phyloP scores from a whole-genome alignment of 345 rosid species.

The Pistacia integerrima region DNA sequence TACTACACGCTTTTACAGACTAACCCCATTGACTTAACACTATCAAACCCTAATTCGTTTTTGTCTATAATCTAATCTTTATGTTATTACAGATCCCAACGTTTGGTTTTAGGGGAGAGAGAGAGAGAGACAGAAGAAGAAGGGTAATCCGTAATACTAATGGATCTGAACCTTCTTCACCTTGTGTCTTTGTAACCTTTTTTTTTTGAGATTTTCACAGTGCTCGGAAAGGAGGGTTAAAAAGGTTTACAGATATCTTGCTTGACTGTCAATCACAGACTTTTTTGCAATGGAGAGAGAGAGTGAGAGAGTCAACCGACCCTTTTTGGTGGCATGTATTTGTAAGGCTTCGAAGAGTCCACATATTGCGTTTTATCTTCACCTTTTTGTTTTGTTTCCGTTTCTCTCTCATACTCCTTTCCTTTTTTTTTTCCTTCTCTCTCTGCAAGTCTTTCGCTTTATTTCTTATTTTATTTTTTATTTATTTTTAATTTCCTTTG shows the following conservation, averaged over 20 bases:
- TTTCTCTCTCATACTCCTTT: neutral
- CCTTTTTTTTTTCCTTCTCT: neutral
- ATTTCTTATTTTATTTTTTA: slow-evolving; percentile 16
- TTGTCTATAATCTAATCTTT: neutral
- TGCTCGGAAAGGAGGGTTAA: neutral
- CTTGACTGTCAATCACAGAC: slow-evolving; percentile 31
- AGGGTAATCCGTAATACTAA: neutral
- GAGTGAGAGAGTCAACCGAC: slow-evolving; percentile 62
- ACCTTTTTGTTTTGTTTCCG: neutral
- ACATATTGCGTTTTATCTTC: slow-evolving; percentile 53
- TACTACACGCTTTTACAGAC: neutral
- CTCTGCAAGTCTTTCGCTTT: slow-evolving; percentile 17
- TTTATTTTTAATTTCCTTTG: neutral
- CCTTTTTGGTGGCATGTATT: slow-evolving; percentile 50
- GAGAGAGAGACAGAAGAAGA: neutral
- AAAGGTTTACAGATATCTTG: slow-evolving; percentile 5
- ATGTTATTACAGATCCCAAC: slow-evolving; percentile 18
- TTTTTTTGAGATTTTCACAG: neutral
- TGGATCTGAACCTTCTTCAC: slow-evolving; percentile 1
- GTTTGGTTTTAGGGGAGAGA: neutral
- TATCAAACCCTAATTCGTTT: neutral
- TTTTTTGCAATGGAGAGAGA: slow-evolving; percentile 23
- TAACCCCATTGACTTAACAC: slow-evolving; percentile 2
- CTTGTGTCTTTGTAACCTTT: neutral
- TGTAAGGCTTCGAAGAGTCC: slow-evolving; percentile 84